Base-by-base conservation (phyloP, 2,329 filamentous ascomycete genomes). In the Cytospora piceicola region DNA sequence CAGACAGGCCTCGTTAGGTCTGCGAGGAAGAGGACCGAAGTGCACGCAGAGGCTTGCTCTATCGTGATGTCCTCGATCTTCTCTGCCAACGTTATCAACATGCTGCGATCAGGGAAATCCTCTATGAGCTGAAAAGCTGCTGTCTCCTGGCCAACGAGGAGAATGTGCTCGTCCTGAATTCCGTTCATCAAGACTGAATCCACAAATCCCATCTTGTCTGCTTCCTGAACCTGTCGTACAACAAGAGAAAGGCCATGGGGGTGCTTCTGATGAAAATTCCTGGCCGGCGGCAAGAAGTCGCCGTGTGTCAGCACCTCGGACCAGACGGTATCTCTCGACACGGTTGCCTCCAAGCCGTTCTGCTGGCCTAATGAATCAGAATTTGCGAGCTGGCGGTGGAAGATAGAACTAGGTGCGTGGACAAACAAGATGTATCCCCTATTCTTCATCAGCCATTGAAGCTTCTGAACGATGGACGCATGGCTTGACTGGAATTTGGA, bases 1-100 rank as follows among this genome's bases (percentile, higher is more conserved):
- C 79, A 70, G 17, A 80, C 20, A 0, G 77, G 71, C 24, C 74
- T 65, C 27, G 78, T 75, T 1, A 81, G 69, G 55, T 81, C 79
- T 27, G 70, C 68, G 3, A 81, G 68, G 3, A 81, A 22, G 17
- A 81, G 72, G 5, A 71, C 73, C 0, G 75, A 72, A 0, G 76
- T 77, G 59, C 72, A 76, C 0, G 63, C 67, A 0, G 68, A 46
- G 2, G 75, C 56, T 3, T 69, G 59, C 17, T 66, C 53, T 0
- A 64, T 58, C 3, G 72, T 69, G 2, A 75, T 63, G 0, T 71
- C 66, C 6, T 78, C 76, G 0, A 81, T 63, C 0, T 71, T 69
- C 24, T 64, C 55, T 0, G 68, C 64, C 0, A 64, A 39, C 5
- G 61, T 69, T 4, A 76, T 57, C 4, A n/a, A 30, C 11, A 4